Evolutionary conservation across 2,329 filamentous ascomycete species (phyloP).

Genomic region (Dothiorella sarmentorum): DNA sequence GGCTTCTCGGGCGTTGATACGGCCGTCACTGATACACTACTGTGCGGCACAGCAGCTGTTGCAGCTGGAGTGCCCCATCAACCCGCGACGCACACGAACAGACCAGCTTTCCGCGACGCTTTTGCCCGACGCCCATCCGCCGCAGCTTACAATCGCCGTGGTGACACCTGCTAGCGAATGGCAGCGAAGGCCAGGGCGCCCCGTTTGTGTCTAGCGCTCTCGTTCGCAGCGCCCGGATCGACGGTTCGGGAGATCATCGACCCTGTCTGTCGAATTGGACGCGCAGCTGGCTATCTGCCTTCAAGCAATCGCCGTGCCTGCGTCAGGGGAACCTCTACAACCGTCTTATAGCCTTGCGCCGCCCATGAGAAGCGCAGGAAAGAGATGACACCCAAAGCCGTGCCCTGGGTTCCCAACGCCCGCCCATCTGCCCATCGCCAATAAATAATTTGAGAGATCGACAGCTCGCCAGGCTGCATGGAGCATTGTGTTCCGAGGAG

Average conservation of each 20-base stretch:
- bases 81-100: constrained; percentile 8
- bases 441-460: neutral
- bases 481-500: neutral
- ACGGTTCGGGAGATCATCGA: constrained; percentile 10
- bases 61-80: constrained; percentile 7
- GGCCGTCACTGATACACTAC: no score
- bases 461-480: neutral
- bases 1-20: no score
- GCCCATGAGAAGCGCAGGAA: neutral
- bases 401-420: neutral
- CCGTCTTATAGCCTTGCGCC: no score
- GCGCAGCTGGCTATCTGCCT: neutral
- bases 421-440: neutral
- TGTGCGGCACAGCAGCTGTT: neutral
- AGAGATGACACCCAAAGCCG: neutral
- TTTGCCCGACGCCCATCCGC: no score
- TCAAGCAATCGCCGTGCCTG: neutral
- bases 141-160: no score
- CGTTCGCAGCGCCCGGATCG: constrained; percentile 1
- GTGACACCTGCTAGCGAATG: neutral
- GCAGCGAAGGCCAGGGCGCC: neutral
- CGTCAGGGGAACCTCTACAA: neutral
- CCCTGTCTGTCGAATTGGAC: neutral
- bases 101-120: no score
- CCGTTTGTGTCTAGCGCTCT: neutral